These are phyloP conservation scores for Juglanconis sp. DNA, from an alignment of 2,329 filamentous ascomycete species.

Conservation along the genomic window DNA sequence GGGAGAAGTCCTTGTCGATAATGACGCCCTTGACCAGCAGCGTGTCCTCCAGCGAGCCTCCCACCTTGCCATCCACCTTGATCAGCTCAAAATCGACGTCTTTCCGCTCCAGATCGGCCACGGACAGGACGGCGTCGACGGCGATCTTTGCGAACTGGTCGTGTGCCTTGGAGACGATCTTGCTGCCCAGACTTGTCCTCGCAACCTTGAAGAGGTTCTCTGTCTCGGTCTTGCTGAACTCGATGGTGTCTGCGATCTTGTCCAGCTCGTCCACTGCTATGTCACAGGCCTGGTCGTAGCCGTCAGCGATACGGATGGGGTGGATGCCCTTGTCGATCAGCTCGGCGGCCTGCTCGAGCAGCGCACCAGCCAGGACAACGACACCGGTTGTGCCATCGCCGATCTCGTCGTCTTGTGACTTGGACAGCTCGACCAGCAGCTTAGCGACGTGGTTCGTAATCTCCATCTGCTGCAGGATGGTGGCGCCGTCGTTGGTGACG, in stretches of 20 bases:
- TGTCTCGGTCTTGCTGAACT: constrained; percentile 77
- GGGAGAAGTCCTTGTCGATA: constrained; percentile 99
- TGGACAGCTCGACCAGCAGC: constrained; percentile 92
- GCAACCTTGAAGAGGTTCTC: constrained; percentile 90
- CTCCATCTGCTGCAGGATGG: constrained; percentile 97
- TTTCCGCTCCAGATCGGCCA: constrained; percentile 91
- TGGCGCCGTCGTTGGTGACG: constrained; percentile 97
- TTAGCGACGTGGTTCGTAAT: constrained; percentile 98
- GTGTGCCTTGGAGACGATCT: constrained; percentile 98
- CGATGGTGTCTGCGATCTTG: constrained; percentile 84
- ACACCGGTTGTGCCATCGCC: constrained; percentile 98
- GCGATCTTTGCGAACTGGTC: constrained; percentile 98
- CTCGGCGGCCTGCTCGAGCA: constrained; percentile 94
- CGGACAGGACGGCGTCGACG: constrained; percentile 92
- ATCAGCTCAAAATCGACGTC: constrained; percentile 99
- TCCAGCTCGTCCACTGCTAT: constrained; percentile 92
- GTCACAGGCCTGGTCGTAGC: constrained; percentile 96
- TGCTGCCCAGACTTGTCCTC: constrained; percentile 92
- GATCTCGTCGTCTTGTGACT: constrained; percentile 98
- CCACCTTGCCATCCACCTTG: constrained; percentile 98
- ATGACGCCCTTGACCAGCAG: constrained; percentile 96
- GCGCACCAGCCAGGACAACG: constrained; percentile 88
- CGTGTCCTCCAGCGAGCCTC: constrained; percentile 88
- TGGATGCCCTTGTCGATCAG: constrained; percentile 99
- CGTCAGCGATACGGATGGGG: constrained; percentile 96